phyloP scores from a whole-genome alignment of 768 basidiomycete species.

The Rhodotorula kratochvilovae region DNA sequence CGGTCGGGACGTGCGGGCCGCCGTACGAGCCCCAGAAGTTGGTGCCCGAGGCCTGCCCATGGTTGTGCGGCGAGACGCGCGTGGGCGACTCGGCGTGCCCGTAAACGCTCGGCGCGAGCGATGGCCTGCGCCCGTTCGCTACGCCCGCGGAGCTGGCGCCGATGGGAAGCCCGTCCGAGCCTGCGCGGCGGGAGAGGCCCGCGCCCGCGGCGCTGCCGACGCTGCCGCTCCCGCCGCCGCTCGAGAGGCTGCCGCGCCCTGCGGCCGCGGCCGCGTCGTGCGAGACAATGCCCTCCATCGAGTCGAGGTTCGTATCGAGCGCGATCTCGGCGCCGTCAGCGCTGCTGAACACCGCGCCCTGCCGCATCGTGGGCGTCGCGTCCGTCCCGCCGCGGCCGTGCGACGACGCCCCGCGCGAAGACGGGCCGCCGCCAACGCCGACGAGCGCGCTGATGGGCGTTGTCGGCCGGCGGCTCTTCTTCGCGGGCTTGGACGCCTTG shows the following conservation, averaged over 20 bases:
- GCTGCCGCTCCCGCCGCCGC: neutral
- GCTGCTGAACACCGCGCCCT: constrained; percentile 13
- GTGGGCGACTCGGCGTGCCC: neutral
- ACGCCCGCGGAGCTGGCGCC: neutral
- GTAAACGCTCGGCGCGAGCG: constrained; percentile 3
- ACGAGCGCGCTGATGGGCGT: constrained; percentile 7
- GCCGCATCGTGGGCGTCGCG: neutral
- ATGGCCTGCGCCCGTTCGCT: neutral
- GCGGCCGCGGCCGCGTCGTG: neutral
- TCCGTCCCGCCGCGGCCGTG: neutral
- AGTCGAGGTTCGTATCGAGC: constrained; percentile 65
- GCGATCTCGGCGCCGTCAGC: constrained; percentile 45
- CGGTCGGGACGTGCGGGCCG: too few species aligned
- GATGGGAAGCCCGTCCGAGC: neutral
- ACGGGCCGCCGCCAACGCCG: neutral
- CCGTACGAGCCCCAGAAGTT: constrained; percentile 2
- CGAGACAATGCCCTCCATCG: constrained; percentile 79
- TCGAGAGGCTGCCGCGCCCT: constrained; percentile 5
- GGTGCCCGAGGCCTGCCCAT: neutral
- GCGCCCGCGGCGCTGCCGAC: neutral
- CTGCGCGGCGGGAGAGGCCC: neutral
- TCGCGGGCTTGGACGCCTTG: neutral
- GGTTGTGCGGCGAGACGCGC: neutral
- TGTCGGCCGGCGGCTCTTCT: constrained; percentile 14
- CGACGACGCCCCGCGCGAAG: neutral